Evolutionary conservation across 345 rosid genomes (phyloP), one percentile per base, ranked within the genome.

Genomic region (Brassica rapa): DNA sequence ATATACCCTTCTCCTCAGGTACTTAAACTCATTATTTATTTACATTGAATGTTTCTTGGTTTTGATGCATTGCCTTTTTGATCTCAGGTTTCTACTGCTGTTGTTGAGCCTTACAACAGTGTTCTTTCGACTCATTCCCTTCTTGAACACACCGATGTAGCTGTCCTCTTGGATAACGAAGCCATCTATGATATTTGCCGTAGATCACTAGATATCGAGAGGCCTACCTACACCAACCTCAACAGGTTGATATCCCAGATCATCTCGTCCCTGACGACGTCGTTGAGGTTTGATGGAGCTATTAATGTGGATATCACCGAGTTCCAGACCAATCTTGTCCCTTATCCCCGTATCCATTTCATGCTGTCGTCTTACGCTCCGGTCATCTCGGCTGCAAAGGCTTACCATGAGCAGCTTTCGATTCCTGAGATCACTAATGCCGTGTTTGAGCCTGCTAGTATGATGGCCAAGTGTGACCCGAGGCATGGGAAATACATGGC

Each of bases 381-480:
- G 1, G 92, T 88, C 66, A 88, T 88, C 85, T 88, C 92, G 2
- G 92, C 92, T 9, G 89, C 83, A 66, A 88, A 86, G 75, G 89
- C 92, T 4, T 88, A 87, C 78, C 92, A 88, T 9, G 92, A 88
- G 57, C 92, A 88, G 83, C 62, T 88, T 4, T 88, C 92, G 2
- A 79, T 88, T 41, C 92, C 92, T 35, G 89, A 88, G 82, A 88
- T 88, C 77, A 88, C 92, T 46, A 88, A 86, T 74, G 88, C 88
- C 0, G 92, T 88, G 63, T 88, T 88, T 80, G 92, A 88, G 82
- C 92, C 92, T 6, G 73, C 88, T 32, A 88, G 92, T 72, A 88
- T 88, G 90, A 88, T 88, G 92, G 92, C 92, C 3, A 88, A 88
- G 81, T 88, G 92, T 78, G 92, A 88, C 51, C 92, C 92, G 1